Conservation (phyloP, 257 asterid genomes). For the Fraxinus quadrangulata region DNA sequence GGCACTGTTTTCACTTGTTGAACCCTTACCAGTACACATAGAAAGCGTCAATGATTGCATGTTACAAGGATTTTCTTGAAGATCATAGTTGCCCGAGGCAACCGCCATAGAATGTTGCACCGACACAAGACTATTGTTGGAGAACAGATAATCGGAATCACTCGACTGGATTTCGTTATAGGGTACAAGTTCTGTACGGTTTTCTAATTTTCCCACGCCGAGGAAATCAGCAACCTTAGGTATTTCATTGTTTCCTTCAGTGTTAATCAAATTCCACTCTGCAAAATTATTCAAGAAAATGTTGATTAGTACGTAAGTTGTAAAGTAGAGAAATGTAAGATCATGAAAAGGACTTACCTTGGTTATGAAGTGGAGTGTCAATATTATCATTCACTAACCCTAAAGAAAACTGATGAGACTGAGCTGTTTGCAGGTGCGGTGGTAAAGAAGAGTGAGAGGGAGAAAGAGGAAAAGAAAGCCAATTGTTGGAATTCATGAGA, state of each 20-base stretch:
- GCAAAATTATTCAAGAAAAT: constrained; percentile 3
- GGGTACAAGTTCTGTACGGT: constrained; percentile 48
- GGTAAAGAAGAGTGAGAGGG: constrained; percentile 51
- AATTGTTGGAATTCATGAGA: constrained; percentile 62
- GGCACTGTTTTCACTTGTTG: constrained; percentile 44
- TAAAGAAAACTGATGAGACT: constrained; percentile 63
- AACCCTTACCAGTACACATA: constrained; percentile 76
- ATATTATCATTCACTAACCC: constrained; percentile 65
- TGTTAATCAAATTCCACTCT: constrained; percentile 67
- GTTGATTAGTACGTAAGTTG: not conserved
- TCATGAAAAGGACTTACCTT: constrained; percentile 38
- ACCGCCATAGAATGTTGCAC: constrained; percentile 39
- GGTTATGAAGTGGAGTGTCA: constrained; percentile 64
- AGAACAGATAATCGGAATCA: constrained; percentile 51
- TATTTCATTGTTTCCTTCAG: constrained; percentile 51
- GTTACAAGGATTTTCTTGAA: constrained; percentile 55
- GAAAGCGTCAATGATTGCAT: constrained; percentile 75
- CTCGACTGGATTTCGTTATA: constrained; percentile 55
- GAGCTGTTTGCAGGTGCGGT: constrained; percentile 51
- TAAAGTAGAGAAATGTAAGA: not conserved
- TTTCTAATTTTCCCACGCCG: constrained; percentile 58
- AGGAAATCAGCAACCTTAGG: constrained; percentile 83
- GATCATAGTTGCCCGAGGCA: constrained; percentile 34
- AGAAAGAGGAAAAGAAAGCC: constrained; percentile 59
- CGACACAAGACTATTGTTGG: constrained; percentile 44